phyloP scores from a whole-genome alignment of 2,329 filamentous ascomycete genomes.

The Fusarium sp. region DNA sequence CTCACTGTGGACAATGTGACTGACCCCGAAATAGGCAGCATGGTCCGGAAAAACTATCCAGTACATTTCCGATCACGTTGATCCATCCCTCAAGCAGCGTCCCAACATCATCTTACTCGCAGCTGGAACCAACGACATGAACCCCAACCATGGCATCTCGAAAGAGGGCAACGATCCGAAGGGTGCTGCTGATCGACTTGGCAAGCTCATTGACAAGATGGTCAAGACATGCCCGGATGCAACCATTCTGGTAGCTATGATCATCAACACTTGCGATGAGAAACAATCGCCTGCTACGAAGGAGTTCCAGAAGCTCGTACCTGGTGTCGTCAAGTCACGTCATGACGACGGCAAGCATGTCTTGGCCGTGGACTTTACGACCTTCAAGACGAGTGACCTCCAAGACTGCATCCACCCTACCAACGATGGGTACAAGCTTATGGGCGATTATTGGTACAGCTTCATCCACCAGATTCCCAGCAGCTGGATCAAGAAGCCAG shows the following conservation, averaged over 20 bases:
- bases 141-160: neutral
- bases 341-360: slow-evolving; percentile 5
- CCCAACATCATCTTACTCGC: slow-evolving; percentile 17
- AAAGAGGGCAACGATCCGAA: slow-evolving; percentile 14
- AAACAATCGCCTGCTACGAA: neutral
- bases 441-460: slow-evolving; percentile 37
- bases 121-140: slow-evolving; percentile 27
- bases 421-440: slow-evolving; percentile 18
- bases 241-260: slow-evolving; percentile 15
- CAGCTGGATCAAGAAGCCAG: slow-evolving; percentile 27
- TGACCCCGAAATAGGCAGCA: neutral
- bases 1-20: accelerated
- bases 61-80: slow-evolving; percentile 16
- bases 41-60: slow-evolving; percentile 22
- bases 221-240: slow-evolving; percentile 13
- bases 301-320: slow-evolving; percentile 3
- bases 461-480: slow-evolving; percentile 35
- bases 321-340: neutral
- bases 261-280: slow-evolving; percentile 5
- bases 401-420: slow-evolving; percentile 39
- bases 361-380: slow-evolving; percentile 18
- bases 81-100: neutral
- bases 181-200: neutral
- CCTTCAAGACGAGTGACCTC: neutral
- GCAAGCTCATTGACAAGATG: slow-evolving; percentile 19